Percentiles rank a stretch among this genome's conserved stretches.
Conservation (phyloP, 345 rosid species). For the Abelmoschus esculentus region DNA sequence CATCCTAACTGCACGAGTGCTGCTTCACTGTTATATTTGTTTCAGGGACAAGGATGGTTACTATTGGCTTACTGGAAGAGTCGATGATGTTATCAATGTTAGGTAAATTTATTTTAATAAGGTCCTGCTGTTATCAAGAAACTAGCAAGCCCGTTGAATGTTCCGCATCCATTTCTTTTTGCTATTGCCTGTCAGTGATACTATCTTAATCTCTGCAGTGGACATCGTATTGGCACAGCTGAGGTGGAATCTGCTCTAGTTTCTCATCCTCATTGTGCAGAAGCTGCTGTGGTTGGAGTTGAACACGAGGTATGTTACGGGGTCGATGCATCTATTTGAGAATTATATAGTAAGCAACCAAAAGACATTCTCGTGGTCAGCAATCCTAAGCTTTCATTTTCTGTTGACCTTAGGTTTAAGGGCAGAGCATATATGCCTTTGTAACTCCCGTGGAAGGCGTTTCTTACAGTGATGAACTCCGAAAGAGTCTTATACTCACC, state of each 20-base stretch:
- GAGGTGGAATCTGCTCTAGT: constrained; percentile 99
- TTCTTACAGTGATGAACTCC: constrained; percentile 79
- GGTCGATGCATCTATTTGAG: too few relatives aligned
- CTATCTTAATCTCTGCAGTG: constrained; percentile 42
- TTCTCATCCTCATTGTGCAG: constrained; percentile 91
- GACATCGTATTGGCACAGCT: constrained; percentile 98
- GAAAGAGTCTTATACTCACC: constrained; percentile 58
- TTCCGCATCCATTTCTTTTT: not conserved
- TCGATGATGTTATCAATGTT: constrained; percentile 97
- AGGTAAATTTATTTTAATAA: constrained; percentile 39
- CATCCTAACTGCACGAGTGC: constrained; percentile 7
- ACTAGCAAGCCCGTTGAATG: not conserved
- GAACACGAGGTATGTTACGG: constrained; percentile 70
- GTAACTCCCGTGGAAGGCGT: constrained; percentile 86
- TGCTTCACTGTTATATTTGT: constrained; percentile 17
- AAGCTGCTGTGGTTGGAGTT: constrained; percentile 94
- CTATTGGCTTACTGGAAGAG: constrained; percentile 97
- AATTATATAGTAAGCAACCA: not conserved
- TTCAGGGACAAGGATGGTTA: constrained; percentile 95
- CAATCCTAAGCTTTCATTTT: constrained; percentile 9
- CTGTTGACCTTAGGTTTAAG: constrained; percentile 57
- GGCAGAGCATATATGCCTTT: constrained; percentile 97
- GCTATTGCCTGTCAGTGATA: not conserved
- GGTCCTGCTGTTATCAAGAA: not conserved
- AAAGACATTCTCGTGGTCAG: not conserved